Conservation (phyloP, 257 asterid species). For the Penstemon newberryi region DNA sequence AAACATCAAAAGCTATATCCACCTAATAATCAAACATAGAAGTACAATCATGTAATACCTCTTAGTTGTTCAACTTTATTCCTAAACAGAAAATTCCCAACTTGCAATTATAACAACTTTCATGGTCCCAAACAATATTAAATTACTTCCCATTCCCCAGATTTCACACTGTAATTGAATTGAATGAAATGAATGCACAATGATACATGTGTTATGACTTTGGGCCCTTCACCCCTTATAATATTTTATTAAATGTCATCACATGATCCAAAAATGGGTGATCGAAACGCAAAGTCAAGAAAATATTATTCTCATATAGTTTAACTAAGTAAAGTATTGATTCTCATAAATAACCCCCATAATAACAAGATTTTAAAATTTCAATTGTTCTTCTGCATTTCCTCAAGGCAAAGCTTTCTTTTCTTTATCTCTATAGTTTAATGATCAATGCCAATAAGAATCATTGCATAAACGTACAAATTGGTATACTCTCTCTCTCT, state of each 20-base stretch:
- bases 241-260: slow-evolving; percentile 23
- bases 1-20: no score
- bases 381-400: slow-evolving; percentile 18
- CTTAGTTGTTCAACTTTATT: no score
- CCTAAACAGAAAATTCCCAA: no score
- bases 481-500: slow-evolving; percentile 30
- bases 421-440: slow-evolving; percentile 22
- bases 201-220: slow-evolving; percentile 37
- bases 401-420: slow-evolving; percentile 33
- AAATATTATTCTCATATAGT: slow-evolving; percentile 4
- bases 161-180: slow-evolving; percentile 12
- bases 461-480: slow-evolving; percentile 26
- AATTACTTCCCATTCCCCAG: slow-evolving; percentile 25
- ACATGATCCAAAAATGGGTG: slow-evolving; percentile 38
- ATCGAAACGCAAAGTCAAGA: slow-evolving; percentile 12
- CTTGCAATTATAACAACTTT: no score
- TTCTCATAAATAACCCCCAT: slow-evolving; percentile 28
- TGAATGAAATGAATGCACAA: slow-evolving; percentile 6
- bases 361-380: slow-evolving; percentile 27
- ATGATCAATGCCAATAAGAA: slow-evolving; percentile 22
- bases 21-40: no score
- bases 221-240: slow-evolving; percentile 7
- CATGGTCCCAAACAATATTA: no score
- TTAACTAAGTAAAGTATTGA: slow-evolving; percentile 36
- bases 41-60: no score